Base-by-base conservation (phyloP, 2,329 filamentous ascomycete species). In the Trichoderma aggressivum region DNA sequence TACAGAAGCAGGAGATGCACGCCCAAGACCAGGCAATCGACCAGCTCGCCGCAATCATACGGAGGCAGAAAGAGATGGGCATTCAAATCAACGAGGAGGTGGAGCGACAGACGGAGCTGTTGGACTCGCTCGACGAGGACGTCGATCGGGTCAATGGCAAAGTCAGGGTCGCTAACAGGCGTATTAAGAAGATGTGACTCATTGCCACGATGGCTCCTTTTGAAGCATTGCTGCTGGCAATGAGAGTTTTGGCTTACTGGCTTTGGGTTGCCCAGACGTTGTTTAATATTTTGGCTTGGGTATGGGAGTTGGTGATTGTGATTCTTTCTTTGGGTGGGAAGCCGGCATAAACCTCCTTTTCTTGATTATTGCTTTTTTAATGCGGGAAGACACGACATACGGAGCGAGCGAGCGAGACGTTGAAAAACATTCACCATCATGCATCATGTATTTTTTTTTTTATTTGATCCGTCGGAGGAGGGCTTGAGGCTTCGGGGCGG, bases 51-150 rank as follows among this genome's bases (percentile, higher is more conserved):
- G 89, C 88, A 74, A 90, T 93, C 61, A 90, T 95, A 60, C 84
- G 89, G 61, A 84, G 91, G 71, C 91, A 95, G 83, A 90, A 88
- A 77, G 90, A 94, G 80, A 92, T 95, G 87, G 92, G 92, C 0
- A 83, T 93, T 60, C 86, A 89, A 70, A 94, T 96, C 77, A 87
- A 92, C 74, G 87, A 90, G 63, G 93, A 95, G 82, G 85, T 94
- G 70, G 87, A 89, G 67, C 81, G 88, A 74, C 92, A 95, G 82
- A 91, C 89, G 69, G 86, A 89, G 79, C 88, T 94, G 87, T 83
- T 96, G 34, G 86, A 88, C 14, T 80, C 88, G 74, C 78, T 94
- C 73, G 90, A 91, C 73, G 84, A 89, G 70, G 91, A 94, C 80
- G 86, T 87, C 3, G 88, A 90, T 73, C 84, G 90, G 7, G 84